Base-by-base conservation (phyloP, 225 moss, liverwort and hornwort species). In the Antitrichia curtipendula region DNA sequence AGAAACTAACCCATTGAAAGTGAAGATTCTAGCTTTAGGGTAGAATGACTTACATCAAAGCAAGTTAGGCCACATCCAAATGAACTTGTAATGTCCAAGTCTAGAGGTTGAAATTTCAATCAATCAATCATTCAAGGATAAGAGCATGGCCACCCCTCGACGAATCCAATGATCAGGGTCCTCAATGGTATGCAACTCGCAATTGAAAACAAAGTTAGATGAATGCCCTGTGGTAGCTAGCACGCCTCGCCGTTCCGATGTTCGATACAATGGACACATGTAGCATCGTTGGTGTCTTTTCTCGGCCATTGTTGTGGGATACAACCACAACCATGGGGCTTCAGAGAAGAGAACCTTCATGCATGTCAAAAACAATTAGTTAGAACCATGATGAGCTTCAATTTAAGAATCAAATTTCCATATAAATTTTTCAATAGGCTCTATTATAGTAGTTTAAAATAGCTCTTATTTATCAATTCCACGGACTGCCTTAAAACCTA, bases 181-280 rank as follows among this genome's bases (percentile, higher is more conserved):
- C 4, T 18, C 12, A 18, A 92, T 87, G 7, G 95, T 96, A 16
- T 95, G 93, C 58, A 97, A 70, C 69, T 96, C 97, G 36, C 96
- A 95, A 79, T 96, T 93, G 79, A 96, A 90, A 76, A 97, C 95
- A 75, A 96, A 95, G 58, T 97, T 97, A 63, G 95, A 97, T 5
- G 97, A 97, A 79, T 97, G 97, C 9, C 96, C 96, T 4, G 97
- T 96, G 1, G 97, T 95, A 9, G 97, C 96, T 68, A 97, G 71
- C 56, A 97, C 94, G 23, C 97, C 97, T 13, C 95, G 91, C 12
- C 96, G 90, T 73, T 93, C 95, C 0, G 95, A 94, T 18, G 97
- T 97, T 34, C 95, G 87, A 56, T 95, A 97, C 22, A 97, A 87
- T 5, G 97, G 97, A 82, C 97, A 97, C 87, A 94, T 93, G 82